Base-by-base conservation (phyloP, 352 stramenopile species). In the Halophytophthora polymorphica region DNA sequence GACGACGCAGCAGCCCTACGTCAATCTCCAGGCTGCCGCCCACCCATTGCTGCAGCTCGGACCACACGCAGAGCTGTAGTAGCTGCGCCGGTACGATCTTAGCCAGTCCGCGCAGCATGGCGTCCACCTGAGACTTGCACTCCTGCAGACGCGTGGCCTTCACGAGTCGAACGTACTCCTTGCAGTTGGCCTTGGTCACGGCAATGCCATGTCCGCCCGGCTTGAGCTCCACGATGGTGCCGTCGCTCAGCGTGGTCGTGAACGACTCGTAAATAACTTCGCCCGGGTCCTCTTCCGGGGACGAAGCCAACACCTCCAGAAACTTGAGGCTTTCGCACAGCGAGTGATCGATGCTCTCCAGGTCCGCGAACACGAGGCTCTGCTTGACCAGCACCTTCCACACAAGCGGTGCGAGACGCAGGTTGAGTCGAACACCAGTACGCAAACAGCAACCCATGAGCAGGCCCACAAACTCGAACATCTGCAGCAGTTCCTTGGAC, bases 351-450 rank as follows among this genome's bases (percentile, higher is more conserved):
- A 92, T 69, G 40, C 70, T 75, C 28, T 88, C 72, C 0, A 92
- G 56, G 35, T 92, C 82, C 3, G 69, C 52, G 7, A 82, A 62
- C 13, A 66, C 48, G 3, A 89, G 54, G n/a, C 59, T 86, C 45
- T 92, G 78, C 34, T 88, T 83, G 25, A 90, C 82, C 2, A 92
- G 45, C 65, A 88, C 72, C 50, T 92, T 92, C 82, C 82, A 92
- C 31, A 90, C 69, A 14, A 90, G 66, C 15, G 82, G 82, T 5
- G 82, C 79, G 25, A 92, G 43, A 18, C 77, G 77, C 36, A 92
- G 61, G 23, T 88, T 88, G 28, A 92, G 56, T 3, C 77, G 70
- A 17, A 92, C 82, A 0, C 82, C 82, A 5, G 82, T 92, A n/a
- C 82, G 72, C 2, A 92, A 54, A 28, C 79, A 90, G 53, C 82